Conservation (phyloP, 768 basidiomycete genomes). For the Rhodotorula diobovata region DNA sequence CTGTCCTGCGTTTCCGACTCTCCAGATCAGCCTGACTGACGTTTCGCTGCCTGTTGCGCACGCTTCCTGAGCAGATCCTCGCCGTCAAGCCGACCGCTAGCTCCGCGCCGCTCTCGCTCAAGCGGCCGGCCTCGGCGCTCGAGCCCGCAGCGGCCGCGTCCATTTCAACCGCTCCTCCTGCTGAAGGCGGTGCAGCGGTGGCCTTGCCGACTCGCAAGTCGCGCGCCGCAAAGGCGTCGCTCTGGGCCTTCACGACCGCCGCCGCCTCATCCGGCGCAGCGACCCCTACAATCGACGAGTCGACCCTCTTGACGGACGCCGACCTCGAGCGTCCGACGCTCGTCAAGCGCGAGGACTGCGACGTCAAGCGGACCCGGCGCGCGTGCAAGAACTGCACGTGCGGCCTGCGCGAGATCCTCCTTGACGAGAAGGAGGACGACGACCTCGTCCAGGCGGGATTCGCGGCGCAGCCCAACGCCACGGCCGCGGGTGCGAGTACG, state of each 20-base stretch:
- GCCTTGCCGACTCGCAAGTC: conserved; percentile 57
- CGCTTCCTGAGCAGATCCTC: conserved; percentile 48
- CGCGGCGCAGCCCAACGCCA: conserved; percentile 46
- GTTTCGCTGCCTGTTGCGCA: background rate
- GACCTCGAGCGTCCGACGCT: conserved; percentile 67
- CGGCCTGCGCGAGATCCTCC: conserved; percentile 89
- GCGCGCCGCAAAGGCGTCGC: conserved; percentile 73
- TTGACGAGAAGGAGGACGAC: conserved; percentile 60
- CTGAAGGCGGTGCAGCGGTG: background rate
- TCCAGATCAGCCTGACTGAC: background rate
- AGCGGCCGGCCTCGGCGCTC: conserved; percentile 42
- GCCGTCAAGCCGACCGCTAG: conserved; percentile 52
- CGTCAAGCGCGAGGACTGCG: conserved; percentile 44
- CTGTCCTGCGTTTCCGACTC: too few relatives aligned
- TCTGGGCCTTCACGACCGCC: conserved; percentile 68
- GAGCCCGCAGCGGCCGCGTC: conserved; percentile 1
- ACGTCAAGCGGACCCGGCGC: conserved; percentile 51
- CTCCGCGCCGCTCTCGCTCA: conserved; percentile 51
- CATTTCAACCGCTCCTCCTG: conserved; percentile 12
- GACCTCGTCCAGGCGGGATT: conserved; percentile 52
- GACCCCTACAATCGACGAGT: conserved; percentile 72
- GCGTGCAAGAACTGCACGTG: conserved; percentile 97
- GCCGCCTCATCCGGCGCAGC: conserved; percentile 45
- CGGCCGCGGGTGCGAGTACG: conserved; percentile 41
- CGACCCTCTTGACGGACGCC: conserved; percentile 72